Evolutionary conservation across 495 filamentous ascomycete species (phyloP), one percentile per base, ranked within the genome.

Genomic region (Staphylotrichum longicolle): DNA sequence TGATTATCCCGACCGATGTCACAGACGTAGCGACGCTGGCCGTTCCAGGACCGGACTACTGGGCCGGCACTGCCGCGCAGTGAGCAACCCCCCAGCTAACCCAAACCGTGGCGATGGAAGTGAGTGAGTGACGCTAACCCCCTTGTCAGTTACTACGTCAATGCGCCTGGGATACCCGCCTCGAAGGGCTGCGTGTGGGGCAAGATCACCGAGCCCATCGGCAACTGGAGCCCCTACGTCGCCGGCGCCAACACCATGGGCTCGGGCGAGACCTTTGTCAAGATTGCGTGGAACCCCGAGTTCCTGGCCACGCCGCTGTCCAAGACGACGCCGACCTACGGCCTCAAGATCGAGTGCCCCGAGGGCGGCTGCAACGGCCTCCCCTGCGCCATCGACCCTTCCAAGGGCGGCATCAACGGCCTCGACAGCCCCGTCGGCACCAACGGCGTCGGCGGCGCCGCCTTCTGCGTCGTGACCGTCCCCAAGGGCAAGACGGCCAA

Each of bases 151-250:
- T 91, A 81, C 75, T 93, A 93, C 66, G 83, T 92, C 79, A 93
- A 93, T 74, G 80, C 87, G 7, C 90, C 90, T 20, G 89, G 90
- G 67, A 73, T 86, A 52, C 65, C 71, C 15, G 65, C 77, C 14
- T 80, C 79, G 12, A 79, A 85, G 39, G 88, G 81, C 37, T 94
- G 90, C 65, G 70, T 87, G 40, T 93, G 90, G 90, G 87, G 89
- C 57, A 83, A 80, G 56, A 77, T 76, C 33, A 75, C 73, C 44
- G 81, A 87, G 65, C 83, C 89, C 0, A 73, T 84, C 59, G 90
- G 90, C 52, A 93, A 94, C 76, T 94, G 90, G 90, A 78, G 82
- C 50, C 88, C 90, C 1, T 94, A 87, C 66, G 90, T 91, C 61
- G 85, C 86, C 37, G 90, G 90, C 54, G 88, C 87, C 40, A 92